These are phyloP conservation scores for Lentinula aciculospora DNA, from an alignment of 768 basidiomycete species.

Conservation along the genomic window DNA sequence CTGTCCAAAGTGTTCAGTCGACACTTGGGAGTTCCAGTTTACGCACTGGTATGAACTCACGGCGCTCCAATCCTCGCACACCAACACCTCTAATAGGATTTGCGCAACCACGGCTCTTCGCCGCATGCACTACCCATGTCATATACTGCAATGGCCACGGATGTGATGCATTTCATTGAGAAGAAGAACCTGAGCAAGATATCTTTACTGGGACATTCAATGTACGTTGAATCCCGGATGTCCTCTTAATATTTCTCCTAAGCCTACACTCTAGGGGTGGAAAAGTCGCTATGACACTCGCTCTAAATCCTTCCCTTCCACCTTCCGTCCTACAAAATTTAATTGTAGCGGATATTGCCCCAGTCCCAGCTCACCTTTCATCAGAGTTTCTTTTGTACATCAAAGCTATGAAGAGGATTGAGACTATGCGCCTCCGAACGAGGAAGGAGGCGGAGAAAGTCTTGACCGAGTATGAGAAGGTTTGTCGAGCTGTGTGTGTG, in stretches of 20 bases:
- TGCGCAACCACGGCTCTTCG: conserved; percentile 86
- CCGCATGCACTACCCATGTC: conserved; percentile 71
- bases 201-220: conserved; percentile 84
- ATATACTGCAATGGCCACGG: conserved; percentile 75
- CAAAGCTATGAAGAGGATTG: conserved; percentile 40
- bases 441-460: background rate
- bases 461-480: conserved; percentile 6
- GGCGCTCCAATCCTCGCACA: background rate
- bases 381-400: conserved; percentile 51
- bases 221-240: conserved; percentile 42
- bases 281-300: conserved; percentile 57
- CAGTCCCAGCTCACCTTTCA: conserved; percentile 40
- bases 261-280: conserved; percentile 43
- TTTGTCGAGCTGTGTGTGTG: background rate
- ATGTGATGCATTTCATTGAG: conserved; percentile 65
- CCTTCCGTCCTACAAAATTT: conserved; percentile 32
- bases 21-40: conserved; percentile 62
- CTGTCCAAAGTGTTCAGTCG: conserved; percentile 71
- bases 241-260: background rate
- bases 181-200: conserved; percentile 51
- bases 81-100: conserved; percentile 42
- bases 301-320: conserved; percentile 28
- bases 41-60: conserved; percentile 51
- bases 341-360: conserved; percentile 66
- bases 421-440: background rate